Base-by-base conservation (phyloP, 2,329 filamentous ascomycete species). In the Aspergillus sp. region DNA sequence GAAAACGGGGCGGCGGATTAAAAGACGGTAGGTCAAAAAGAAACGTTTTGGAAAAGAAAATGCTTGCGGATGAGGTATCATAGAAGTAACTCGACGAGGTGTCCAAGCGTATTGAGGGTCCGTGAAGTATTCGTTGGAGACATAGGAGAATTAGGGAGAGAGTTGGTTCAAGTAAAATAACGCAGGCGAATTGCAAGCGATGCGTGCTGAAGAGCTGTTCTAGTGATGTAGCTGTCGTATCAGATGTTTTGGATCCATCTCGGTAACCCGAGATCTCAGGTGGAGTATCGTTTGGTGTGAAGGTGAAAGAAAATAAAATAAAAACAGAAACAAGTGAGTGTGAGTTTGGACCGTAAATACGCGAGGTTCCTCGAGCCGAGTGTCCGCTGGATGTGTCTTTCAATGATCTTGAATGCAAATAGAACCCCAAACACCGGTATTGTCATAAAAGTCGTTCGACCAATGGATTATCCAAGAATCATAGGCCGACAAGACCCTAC, bases 1-100 rank as follows among this genome's bases (percentile, higher is more conserved):
- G 55, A 62, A 68, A 66, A 59, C 27, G 57, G 55, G 62, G 63
- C 53, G 53, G 47, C 57, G 60, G 63, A 72, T 70, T 70, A 72
- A 72, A 71, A 65, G 65, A 65, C 64, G 59, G 60, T 71, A 72
- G 57, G 31, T 39, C 33, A 4, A 33, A 57, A 56, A 54, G 57
- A 59, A 58, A 58, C 47, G 68, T 62, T 64, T 50, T 63, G 27
- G 69, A 66, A 68, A 70, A 67, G 63, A 58, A 55, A 65, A 64
- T 62, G 62, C 63, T 62, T 59, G 62, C 37, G 45, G 64, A 55
- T 55, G 58, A 63, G 64, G 64, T 66, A 66, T 67, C 66, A 63
- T 67, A 61, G 58, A 44, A 51, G 55, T 33, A 45, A 54, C 23
- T 53, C 54, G 54, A 60, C 44, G 56, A 55, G 45, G 53, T 56